These are phyloP conservation scores for Tephrocybe sp. DNA, from an alignment of 768 basidiomycete species.

Conservation along the genomic window DNA sequence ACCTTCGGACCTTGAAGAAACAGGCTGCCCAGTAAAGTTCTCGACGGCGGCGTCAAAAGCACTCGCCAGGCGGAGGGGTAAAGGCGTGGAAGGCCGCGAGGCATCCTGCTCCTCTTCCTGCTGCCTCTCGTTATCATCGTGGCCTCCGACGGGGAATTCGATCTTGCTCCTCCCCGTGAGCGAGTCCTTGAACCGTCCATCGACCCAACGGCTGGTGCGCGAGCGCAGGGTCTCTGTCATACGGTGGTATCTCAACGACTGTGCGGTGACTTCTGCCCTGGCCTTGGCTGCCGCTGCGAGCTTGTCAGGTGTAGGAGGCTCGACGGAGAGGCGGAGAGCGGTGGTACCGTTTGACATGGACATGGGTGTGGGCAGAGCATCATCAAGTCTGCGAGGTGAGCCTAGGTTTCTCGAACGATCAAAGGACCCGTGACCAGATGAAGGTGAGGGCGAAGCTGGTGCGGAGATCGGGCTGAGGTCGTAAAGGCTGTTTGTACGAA, in stretches of 20 bases:
- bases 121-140: background rate
- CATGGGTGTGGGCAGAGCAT: conserved; percentile 17
- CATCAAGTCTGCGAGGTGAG: conserved; percentile 10
- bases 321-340: conserved; percentile 37
- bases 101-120: conserved; percentile 5
- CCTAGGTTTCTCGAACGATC: conserved; percentile 14
- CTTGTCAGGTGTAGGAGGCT: conserved; percentile 42
- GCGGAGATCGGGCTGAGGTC: conserved; percentile 47
- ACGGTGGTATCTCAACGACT: conserved; percentile 34
- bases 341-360: conserved; percentile 8
- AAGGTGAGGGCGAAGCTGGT: conserved; percentile 33
- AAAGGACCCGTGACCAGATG: conserved; percentile 10
- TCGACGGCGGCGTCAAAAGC: conserved; percentile 49
- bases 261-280: conserved; percentile 12
- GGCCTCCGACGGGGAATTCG: conserved; percentile 1
- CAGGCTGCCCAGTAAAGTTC: conserved; percentile 26
- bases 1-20: background rate
- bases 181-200: conserved; percentile 48
- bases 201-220: conserved; percentile 60
- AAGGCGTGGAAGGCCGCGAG: conserved; percentile 22
- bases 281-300: conserved; percentile 9
- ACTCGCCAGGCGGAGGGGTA: conserved; percentile 40
- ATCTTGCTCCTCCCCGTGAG: conserved; percentile 12
- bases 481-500: conserved; percentile 56
- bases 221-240: conserved; percentile 55